A percentile compares a stretch with the other conserved stretches of the same genome.
phyloP scores from a whole-genome alignment of 2,329 filamentous ascomycete genomes.

The Anthostomella pinea region DNA sequence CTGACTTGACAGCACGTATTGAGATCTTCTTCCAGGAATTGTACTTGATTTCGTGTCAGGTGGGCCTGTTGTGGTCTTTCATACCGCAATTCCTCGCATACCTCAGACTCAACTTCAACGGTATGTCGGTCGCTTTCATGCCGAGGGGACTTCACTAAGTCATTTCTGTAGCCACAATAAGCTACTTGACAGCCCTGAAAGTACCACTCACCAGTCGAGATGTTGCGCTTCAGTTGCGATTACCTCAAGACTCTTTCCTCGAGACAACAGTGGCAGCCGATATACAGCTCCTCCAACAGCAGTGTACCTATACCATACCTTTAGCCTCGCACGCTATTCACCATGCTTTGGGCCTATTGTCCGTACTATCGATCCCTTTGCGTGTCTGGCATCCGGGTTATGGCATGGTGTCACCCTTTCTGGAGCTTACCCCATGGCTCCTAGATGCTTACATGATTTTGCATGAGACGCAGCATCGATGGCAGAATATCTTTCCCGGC shows the following conservation, averaged over 20 bases:
- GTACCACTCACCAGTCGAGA: conserved; percentile 28
- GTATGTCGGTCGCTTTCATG: conserved; percentile 34
- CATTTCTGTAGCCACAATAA: conserved; percentile 22
- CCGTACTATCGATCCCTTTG: conserved; percentile 42
- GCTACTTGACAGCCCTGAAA: conserved; percentile 26
- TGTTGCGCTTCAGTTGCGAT: conserved; percentile 26
- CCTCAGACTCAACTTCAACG: conserved; percentile 44
- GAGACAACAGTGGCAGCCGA: conserved; percentile 22
- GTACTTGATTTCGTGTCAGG: conserved; percentile 43
- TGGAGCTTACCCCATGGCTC: conserved; percentile 46
- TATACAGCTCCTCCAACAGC: conserved; percentile 26
- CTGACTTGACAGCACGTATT: conserved; percentile 49
- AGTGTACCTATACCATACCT: conserved; percentile 40
- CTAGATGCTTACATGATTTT: conserved; percentile 47
- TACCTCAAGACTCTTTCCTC: conserved; percentile 41
- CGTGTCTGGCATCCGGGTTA: conserved; percentile 33
- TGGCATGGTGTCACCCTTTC: conserved; percentile 32
- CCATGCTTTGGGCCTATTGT: conserved; percentile 44
- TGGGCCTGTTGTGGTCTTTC: conserved; percentile 47
- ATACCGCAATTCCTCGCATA: conserved; percentile 45
- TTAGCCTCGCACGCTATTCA: conserved; percentile 43
- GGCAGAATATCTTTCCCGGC: conserved; percentile 33
- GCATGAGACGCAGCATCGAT: conserved; percentile 37
- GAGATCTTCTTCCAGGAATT: conserved; percentile 51
- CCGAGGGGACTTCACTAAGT: conserved; percentile 7